Evolutionary conservation across 2,329 filamentous ascomycete species (phyloP).

Genomic region (Aspergillus novofumigatus): DNA sequence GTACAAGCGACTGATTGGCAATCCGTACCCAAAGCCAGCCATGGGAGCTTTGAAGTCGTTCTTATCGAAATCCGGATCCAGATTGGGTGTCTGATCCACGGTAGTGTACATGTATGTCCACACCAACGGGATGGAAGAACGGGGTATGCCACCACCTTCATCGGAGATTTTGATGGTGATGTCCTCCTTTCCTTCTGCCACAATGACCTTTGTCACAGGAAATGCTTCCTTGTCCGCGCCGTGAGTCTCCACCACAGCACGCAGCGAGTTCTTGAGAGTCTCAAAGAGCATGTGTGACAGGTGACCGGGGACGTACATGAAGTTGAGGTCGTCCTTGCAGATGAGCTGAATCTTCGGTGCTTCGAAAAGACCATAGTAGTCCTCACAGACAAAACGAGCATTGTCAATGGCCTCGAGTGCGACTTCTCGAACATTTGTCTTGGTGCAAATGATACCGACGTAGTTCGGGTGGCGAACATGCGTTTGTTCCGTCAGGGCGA

Average conservation of each 20-base stretch:
- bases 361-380: slow-evolving; percentile 96
- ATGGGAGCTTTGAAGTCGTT: slow-evolving; percentile 99
- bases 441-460: slow-evolving; percentile 98
- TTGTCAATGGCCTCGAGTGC: slow-evolving; percentile 98
- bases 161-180: slow-evolving; percentile 99
- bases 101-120: slow-evolving; percentile 99
- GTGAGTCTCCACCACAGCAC: slow-evolving; percentile 92
- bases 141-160: slow-evolving; percentile 91
- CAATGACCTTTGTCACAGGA: slow-evolving; percentile 93
- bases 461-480: slow-evolving; percentile 87
- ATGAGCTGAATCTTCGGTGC: slow-evolving; percentile 95
- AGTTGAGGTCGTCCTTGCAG: slow-evolving; percentile 88
- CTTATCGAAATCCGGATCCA: slow-evolving; percentile 98
- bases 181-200: slow-evolving; percentile 95
- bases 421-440: slow-evolving; percentile 91
- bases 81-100: slow-evolving; percentile 87
- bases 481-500: slow-evolving; percentile 90
- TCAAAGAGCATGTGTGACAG: slow-evolving; percentile 99
- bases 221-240: slow-evolving; percentile 95
- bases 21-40: slow-evolving; percentile 97
- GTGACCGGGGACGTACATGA: slow-evolving; percentile 99
- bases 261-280: slow-evolving; percentile 95
- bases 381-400: slow-evolving; percentile 97
- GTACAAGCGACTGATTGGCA: slow-evolving; percentile 91
- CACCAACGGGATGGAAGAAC: slow-evolving; percentile 90